Evolutionary conservation across 2,329 filamentous ascomycete species (phyloP).

Genomic region (Thielaviopsis euricoi): DNA sequence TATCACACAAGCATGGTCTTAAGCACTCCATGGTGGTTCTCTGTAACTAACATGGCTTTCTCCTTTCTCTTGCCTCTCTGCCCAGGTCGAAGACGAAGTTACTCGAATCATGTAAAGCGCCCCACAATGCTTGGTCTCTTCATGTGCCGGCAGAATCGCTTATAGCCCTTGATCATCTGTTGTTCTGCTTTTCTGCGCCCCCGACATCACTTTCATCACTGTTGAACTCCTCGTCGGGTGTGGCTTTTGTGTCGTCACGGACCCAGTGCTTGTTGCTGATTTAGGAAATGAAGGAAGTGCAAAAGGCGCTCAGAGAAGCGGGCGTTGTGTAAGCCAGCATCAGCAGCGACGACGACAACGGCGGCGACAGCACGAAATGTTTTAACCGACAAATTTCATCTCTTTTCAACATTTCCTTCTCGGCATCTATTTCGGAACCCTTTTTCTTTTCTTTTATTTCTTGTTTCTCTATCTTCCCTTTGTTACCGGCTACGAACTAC

Average conservation of each 20-base stretch:
- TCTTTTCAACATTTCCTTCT: neutral
- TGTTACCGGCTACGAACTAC: conserved; percentile 1
- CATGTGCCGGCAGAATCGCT: neutral
- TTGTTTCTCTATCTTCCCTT: no score
- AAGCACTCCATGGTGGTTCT: conserved; percentile 6
- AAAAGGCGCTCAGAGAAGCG: conserved; percentile 21
- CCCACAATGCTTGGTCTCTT: neutral
- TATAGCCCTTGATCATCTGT: neutral
- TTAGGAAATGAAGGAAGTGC: conserved; percentile 18
- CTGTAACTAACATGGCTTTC: conserved; percentile 10
- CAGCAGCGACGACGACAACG: neutral
- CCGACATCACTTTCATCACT: neutral
- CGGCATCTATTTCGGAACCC: conserved; percentile 1
- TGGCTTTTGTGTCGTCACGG: neutral
- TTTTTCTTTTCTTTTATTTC: no score
- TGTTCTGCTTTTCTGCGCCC: neutral
- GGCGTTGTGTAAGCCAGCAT: conserved; percentile 23
- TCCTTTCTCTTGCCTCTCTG: neutral
- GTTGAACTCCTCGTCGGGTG: neutral
- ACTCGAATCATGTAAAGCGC: conserved; percentile 65
- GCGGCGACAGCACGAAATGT: neutral
- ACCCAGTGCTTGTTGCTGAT: conserved; percentile 3
- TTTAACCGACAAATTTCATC: neutral
- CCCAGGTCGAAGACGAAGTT: conserved; percentile 74
- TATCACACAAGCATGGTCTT: neutral